Conservation (phyloP, 2,329 filamentous ascomycete genomes). For the Talaromyces pinophilus region DNA sequence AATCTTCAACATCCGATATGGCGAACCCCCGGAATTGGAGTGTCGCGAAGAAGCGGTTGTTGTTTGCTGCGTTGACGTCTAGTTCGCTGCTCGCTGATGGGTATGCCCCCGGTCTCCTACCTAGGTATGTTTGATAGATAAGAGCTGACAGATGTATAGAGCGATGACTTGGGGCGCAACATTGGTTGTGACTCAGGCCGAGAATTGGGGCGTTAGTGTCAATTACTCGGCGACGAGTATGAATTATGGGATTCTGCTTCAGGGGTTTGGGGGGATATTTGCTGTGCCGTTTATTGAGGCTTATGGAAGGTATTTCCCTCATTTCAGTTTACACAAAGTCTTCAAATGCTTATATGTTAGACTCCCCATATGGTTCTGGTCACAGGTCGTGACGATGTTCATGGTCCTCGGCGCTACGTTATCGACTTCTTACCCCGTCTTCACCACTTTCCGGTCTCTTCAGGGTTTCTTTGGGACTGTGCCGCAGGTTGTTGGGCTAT, state of each 20-base stretch:
- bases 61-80: slow-evolving; percentile 39
- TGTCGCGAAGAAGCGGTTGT: slow-evolving; percentile 32
- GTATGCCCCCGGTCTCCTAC: slow-evolving; percentile 25
- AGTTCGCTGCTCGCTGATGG: slow-evolving; percentile 41
- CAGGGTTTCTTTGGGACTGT: slow-evolving; percentile 43
- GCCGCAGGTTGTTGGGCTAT: slow-evolving; percentile 44
- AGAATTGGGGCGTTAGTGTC: slow-evolving; percentile 38
- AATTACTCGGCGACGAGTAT: slow-evolving; percentile 41
- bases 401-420: slow-evolving; percentile 45
- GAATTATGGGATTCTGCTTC: slow-evolving; percentile 44
- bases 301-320: slow-evolving; percentile 38
- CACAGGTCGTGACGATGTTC: slow-evolving; percentile 41
- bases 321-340: neutral
- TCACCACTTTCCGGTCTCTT: slow-evolving; percentile 42
- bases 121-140: neutral
- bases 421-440: slow-evolving; percentile 42
- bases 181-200: slow-evolving; percentile 40
- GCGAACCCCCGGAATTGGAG: slow-evolving; percentile 36
- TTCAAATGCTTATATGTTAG: slow-evolving; percentile 26
- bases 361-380: slow-evolving; percentile 47
- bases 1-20: slow-evolving; percentile 18
- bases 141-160: slow-evolving; percentile 23
- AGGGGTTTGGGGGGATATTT: slow-evolving; percentile 42
- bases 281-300: slow-evolving; percentile 43
- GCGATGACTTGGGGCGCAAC: slow-evolving; percentile 47